Conservation (phyloP, 257 asterid genomes). For the Solanum chilense region DNA sequence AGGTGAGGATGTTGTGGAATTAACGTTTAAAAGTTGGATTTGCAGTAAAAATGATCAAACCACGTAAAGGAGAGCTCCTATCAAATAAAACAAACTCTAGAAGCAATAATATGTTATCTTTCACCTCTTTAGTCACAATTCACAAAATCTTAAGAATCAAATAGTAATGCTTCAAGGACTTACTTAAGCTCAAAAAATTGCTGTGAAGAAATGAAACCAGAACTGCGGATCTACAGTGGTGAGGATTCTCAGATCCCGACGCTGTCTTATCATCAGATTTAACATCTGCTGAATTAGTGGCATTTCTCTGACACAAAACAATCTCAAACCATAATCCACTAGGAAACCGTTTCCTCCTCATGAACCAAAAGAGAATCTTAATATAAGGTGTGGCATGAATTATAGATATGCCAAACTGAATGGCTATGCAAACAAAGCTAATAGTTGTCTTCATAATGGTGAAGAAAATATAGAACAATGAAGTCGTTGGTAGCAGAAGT, state of each 20-base stretch:
- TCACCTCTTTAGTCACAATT: neutral
- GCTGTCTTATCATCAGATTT: constrained; percentile 6
- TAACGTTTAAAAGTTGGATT: neutral
- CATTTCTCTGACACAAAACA: constrained; percentile 17
- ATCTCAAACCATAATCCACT: constrained; percentile 77
- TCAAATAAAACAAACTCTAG: neutral
- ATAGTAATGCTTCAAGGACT: neutral
- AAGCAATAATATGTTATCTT: neutral
- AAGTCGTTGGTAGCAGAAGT: constrained; percentile 85
- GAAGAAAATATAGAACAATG: constrained; percentile 84
- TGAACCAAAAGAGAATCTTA: constrained; percentile 60
- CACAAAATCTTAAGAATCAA: neutral
- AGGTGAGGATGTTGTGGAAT: neutral
- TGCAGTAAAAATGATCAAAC: neutral
- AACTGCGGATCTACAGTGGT: constrained; percentile 10
- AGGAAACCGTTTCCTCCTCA: constrained; percentile 65
- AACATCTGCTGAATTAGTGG: constrained; percentile 4
- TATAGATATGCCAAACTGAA: constrained; percentile 43
- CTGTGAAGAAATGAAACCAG: constrained; percentile 71
- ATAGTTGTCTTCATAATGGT: constrained; percentile 63
- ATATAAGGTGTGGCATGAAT: constrained; percentile 80
- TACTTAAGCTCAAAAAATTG: constrained; percentile 68
- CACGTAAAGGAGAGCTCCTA: neutral
- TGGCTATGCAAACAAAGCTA: constrained; percentile 39
- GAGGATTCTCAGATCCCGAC: constrained; percentile 15